A percentile compares a stretch with the other conserved stretches of the same genome.
phyloP scores from a whole-genome alignment of 2,329 filamentous ascomycete species.

The Venturia nashicola region DNA sequence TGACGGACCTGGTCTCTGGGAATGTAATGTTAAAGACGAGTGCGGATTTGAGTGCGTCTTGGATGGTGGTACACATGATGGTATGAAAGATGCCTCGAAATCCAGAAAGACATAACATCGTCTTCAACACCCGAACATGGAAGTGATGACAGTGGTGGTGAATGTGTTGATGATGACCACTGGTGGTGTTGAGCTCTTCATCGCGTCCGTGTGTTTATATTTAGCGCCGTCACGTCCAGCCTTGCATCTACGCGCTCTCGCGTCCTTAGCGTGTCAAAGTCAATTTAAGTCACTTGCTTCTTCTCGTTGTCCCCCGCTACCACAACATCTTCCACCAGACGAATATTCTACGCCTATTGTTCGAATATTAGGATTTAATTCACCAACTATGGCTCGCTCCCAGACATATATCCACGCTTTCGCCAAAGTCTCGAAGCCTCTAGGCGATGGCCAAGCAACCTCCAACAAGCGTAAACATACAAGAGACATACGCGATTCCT shows the following conservation, averaged over 20 bases:
- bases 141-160: too few relatives aligned
- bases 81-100: neutral
- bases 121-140: too few relatives aligned
- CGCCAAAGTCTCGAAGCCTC: slow-evolving; percentile 5
- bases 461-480: slow-evolving; percentile 10
- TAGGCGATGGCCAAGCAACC: neutral
- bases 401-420: slow-evolving; percentile 9
- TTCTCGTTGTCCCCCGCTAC: slow-evolving; percentile 1
- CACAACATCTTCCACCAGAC: neutral
- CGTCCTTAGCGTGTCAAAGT: neutral
- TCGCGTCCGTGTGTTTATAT: neutral
- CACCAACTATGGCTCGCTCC: neutral
- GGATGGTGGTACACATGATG: too few relatives aligned
- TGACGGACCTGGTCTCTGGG: neutral
- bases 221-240: neutral
- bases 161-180: too few relatives aligned
- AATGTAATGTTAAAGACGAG: neutral
- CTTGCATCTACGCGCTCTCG: neutral
- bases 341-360: slow-evolving; percentile 2
- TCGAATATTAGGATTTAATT: neutral
- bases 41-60: too few relatives aligned
- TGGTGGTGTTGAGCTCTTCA: neutral
- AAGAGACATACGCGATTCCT: neutral
- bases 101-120: too few relatives aligned
- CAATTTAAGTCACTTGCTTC: neutral